Evolutionary conservation across 2,329 filamentous ascomycete genomes (phyloP).

Genomic region (Coniochaeta sp.): DNA sequence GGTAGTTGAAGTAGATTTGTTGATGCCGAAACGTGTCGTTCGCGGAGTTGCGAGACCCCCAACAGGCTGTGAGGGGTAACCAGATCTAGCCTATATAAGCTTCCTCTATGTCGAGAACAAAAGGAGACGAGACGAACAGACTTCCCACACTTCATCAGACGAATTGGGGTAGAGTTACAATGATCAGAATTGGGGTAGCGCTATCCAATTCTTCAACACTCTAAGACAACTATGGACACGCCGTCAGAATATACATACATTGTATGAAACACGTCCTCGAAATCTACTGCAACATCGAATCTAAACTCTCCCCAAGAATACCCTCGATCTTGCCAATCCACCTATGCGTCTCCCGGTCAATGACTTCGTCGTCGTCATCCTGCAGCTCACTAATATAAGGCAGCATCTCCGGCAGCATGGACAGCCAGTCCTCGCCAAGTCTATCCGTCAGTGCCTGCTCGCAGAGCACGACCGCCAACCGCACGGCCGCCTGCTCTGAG

Average conservation of each 20-base stretch:
- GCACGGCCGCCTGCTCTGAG: constrained; percentile 61
- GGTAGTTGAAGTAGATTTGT: background rate
- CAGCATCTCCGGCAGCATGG: constrained; percentile 87
- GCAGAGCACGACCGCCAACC: constrained; percentile 75
- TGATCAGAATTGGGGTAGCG: background rate
- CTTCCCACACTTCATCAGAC: background rate
- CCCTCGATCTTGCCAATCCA: constrained; percentile 91
- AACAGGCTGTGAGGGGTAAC: background rate
- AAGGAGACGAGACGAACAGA: background rate
- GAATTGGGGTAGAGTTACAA: background rate
- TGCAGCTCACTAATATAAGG: constrained; percentile 92
- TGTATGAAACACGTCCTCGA: no score
- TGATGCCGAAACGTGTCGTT: background rate
- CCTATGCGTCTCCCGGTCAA: constrained; percentile 80
- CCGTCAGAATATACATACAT: background rate
- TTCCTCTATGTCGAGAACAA: background rate
- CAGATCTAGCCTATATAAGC: background rate
- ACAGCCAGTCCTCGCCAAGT: constrained; percentile 89
- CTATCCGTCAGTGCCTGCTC: constrained; percentile 73
- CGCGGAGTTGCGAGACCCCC: background rate
- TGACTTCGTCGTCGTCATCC: constrained; percentile 91
- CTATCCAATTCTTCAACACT: background rate
- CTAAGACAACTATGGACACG: constrained; percentile 7
- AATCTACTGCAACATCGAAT: constrained; percentile 83
- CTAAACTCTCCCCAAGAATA: constrained; percentile 81